Evolutionary conservation across 352 stramenopile genomes (phyloP), one percentile per base, ranked within the genome.

Genomic region (Blastocystis sp.): DNA sequence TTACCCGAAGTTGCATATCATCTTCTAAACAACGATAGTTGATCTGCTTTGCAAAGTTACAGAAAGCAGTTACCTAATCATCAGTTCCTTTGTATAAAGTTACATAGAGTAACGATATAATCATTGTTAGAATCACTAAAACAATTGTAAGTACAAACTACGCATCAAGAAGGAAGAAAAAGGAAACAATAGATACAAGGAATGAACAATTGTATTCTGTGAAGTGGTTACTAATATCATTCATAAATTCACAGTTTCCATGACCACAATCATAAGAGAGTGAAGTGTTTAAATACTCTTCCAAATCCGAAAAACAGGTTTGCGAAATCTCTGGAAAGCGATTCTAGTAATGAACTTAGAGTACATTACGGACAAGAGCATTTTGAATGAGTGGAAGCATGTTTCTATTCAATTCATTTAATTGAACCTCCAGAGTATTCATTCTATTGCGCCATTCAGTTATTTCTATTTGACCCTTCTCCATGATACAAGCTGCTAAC

Each of bases 21-120:
- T 83, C 51, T 29, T 83, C 71, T 24, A 83, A 27, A 14, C 21
- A 66, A 27, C 32, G 49, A 42, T 52, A 66, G 7, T 51, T 65
- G 1, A 83, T n/a, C 11, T 37, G 19, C 46, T 83, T 37, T 1
- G 51, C 9, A 19, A 83, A 24, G 21, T 32, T 24, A 27, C 11
- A 83, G 51, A 83, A 83, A 2, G 49, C 57, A 19, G 58, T 5
- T 16, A 51, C 32, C 65, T 77, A 77, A 29, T 27, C 9, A n/a
- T 77, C 37, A 77, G 37, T 12, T 29, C 14, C 37, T 19, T 46
- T 49, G 21, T 24, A 52, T 7, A 42, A 19, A 42, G 5, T 24
- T n/a, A 78, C 66, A 39, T 56, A 78, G 16, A 59, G 21, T 14
- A 78, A 12, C 6, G 39, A 27, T 12, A 58, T 5, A 29, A 78